Conservation (phyloP, 257 asterid genomes). For the Solanum bulbocastanum region DNA sequence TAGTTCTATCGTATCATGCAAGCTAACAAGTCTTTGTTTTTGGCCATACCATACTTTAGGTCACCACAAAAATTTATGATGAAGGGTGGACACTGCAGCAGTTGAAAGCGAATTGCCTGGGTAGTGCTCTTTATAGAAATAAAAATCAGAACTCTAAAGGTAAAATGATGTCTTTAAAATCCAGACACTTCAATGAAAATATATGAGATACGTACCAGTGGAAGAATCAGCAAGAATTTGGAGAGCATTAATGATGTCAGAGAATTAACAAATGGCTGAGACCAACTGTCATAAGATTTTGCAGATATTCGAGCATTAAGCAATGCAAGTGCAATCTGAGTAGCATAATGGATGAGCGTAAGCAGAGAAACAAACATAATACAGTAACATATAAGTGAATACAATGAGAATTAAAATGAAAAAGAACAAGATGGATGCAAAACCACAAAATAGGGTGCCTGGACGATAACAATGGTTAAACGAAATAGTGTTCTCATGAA, state of each 20-base stretch:
- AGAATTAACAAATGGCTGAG: slow-evolving; percentile 45
- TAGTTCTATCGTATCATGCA: background rate
- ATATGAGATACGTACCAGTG: slow-evolving; percentile 49
- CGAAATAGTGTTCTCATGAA: background rate
- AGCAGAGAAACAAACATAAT: background rate
- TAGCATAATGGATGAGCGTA: background rate
- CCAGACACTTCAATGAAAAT: slow-evolving; percentile 1
- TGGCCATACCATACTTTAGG: slow-evolving; percentile 66
- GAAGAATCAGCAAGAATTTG: slow-evolving; percentile 70
- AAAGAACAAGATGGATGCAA: background rate
- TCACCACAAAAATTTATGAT: slow-evolving; percentile 71
- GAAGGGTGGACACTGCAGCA: slow-evolving; percentile 75
- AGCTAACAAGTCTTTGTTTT: background rate
- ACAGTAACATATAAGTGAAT: background rate
- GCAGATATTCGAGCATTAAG: slow-evolving; percentile 78
- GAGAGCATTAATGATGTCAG: slow-evolving; percentile 67
- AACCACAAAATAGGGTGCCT: background rate
- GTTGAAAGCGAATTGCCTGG: slow-evolving; percentile 80
- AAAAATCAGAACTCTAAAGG: background rate
- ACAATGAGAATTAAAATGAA: background rate
- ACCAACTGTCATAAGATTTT: slow-evolving; percentile 62
- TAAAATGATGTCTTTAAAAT: background rate
- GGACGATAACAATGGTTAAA: background rate
- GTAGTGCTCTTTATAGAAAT: slow-evolving; percentile 45
- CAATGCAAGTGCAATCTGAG: slow-evolving; percentile 64